A percentile compares a stretch with the other conserved stretches of the same genome.
Evolutionary conservation across 208 protist species (phyloP).

Genomic region (Leishmania martiniquensis): DNA sequence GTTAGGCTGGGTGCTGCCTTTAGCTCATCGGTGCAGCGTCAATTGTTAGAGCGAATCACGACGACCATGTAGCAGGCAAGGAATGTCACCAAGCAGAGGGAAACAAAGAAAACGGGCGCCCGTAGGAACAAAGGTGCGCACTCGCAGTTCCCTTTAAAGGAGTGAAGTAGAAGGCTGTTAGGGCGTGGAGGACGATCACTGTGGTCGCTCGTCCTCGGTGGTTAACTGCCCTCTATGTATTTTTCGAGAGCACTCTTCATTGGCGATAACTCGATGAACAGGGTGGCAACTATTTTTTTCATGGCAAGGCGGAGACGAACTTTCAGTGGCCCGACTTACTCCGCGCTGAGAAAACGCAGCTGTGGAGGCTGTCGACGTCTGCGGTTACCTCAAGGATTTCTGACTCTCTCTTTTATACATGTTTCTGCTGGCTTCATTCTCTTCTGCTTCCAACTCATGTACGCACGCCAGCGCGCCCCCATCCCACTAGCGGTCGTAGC

Average conservation of each 20-base stretch:
- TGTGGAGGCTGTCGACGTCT: neutral
- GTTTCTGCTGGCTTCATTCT: neutral
- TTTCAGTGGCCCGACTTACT: neutral
- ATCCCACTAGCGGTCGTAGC: neutral
- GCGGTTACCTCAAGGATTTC: too few relatives aligned
- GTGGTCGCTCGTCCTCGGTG: neutral
- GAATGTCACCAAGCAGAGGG: slow-evolving; percentile 8
- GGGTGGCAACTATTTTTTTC: too few relatives aligned
- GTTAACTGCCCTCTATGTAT: neutral
- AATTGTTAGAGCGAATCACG: neutral
- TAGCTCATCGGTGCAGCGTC: neutral
- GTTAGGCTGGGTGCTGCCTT: neutral
- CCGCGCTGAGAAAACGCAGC: neutral
- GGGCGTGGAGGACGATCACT: neutral
- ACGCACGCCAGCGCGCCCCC: neutral
- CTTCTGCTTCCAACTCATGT: neutral
- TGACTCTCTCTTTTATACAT: neutral
- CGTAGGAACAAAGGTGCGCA: neutral
- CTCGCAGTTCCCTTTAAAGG: too few relatives aligned
- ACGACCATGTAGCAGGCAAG: neutral
- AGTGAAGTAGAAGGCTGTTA: too few relatives aligned
- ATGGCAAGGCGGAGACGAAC: neutral
- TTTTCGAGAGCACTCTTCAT: neutral
- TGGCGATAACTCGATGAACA: neutral
- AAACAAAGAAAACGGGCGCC: slow-evolving; percentile 7